Conservation (phyloP, 768 basidiomycete genomes). For the Termitomyces eurrhizus region DNA sequence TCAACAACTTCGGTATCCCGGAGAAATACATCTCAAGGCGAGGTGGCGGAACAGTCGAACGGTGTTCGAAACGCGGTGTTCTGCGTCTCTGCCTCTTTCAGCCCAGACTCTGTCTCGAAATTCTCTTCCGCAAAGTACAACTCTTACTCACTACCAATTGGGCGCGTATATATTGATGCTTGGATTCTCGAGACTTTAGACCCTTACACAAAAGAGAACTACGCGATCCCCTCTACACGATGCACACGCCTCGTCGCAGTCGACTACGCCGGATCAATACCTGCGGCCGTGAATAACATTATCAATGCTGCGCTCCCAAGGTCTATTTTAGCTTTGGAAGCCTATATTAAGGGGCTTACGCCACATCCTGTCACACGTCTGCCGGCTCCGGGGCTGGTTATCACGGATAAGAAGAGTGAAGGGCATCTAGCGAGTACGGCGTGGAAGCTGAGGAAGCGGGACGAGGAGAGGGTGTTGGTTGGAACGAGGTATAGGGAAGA, state of each 20-base stretch:
- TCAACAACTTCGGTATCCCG: constrained; percentile 35
- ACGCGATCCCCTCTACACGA: constrained; percentile 88
- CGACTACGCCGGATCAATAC: constrained; percentile 84
- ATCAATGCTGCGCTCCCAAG: constrained; percentile 77
- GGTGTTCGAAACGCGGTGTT: constrained; percentile 64
- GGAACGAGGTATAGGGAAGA: constrained; percentile 48
- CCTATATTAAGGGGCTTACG: constrained; percentile 60
- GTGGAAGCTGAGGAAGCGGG: constrained; percentile 62
- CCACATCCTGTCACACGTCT: constrained; percentile 65
- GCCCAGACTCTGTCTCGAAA: constrained; percentile 51
- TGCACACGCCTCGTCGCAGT: constrained; percentile 83
- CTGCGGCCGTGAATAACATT: constrained; percentile 79
- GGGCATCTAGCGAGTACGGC: constrained; percentile 38
- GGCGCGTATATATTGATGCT: constrained; percentile 82
- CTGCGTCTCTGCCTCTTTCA: constrained; percentile 80
- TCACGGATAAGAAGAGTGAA: constrained; percentile 50
- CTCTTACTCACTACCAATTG: constrained; percentile 66
- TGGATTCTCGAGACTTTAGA: constrained; percentile 98
- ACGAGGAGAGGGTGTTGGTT: constrained; percentile 56
- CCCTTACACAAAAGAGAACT: constrained; percentile 91
- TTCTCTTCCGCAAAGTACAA: constrained; percentile 75
- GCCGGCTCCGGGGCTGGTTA: constrained; percentile 60
- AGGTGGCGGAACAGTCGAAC: constrained; percentile 34
- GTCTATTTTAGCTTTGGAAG: constrained; percentile 70
- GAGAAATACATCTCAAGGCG: constrained; percentile 33